Conservation (phyloP, 164 flowering plant genomes). For the Cinnamomum chago region DNA sequence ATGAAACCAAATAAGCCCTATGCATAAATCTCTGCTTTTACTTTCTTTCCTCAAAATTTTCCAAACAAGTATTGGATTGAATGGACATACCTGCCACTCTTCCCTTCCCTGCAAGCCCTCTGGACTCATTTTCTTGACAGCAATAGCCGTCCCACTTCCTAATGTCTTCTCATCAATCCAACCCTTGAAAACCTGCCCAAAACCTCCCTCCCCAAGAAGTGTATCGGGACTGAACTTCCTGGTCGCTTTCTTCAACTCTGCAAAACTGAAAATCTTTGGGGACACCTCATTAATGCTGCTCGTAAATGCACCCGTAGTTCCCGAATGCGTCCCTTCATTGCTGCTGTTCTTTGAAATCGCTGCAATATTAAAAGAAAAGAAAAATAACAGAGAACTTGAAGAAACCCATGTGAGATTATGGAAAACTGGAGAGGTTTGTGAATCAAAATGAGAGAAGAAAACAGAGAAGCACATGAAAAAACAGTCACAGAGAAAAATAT, state of each 20-base stretch:
- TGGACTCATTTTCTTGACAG: slow-evolving; percentile 60
- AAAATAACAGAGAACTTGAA: not conserved
- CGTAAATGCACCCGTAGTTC: not conserved
- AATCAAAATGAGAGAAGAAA: not conserved
- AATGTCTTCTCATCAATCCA: slow-evolving; percentile 60
- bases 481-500: not conserved
- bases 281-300: slow-evolving; percentile 20
- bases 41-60: too few species aligned
- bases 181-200: slow-evolving; percentile 71
- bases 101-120: slow-evolving; percentile 58
- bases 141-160: slow-evolving; percentile 51
- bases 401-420: not conserved
- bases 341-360: not conserved
- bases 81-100: slow-evolving; percentile 60
- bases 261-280: slow-evolving; percentile 35
- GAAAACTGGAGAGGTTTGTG: not conserved
- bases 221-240: slow-evolving; percentile 48
- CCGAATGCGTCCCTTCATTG: not conserved
- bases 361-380: not conserved
- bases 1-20: too few species aligned
- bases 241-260: slow-evolving; percentile 50
- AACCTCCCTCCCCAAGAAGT: slow-evolving; percentile 65
- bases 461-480: not conserved
- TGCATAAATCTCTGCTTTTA: too few species aligned
- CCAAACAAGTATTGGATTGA: not conserved